Evolutionary conservation across 2,329 filamentous ascomycete species (phyloP).

Genomic region (Aspergillus sp.): DNA sequence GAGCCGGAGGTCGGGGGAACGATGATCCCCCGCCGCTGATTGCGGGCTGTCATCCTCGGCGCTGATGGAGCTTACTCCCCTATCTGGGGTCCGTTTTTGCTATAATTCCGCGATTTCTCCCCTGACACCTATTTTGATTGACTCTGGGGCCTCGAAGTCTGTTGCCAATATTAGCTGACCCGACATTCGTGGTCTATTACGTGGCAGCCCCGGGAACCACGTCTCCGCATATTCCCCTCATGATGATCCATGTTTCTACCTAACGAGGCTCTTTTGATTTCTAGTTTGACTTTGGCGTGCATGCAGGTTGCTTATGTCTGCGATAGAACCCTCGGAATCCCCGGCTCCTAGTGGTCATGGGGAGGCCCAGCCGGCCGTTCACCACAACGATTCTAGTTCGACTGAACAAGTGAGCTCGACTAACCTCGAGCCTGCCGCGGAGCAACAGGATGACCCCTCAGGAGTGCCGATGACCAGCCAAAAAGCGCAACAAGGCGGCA

Average conservation of each 20-base stretch:
- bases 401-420: conserved; percentile 25
- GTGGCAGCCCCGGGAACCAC: conserved; percentile 9
- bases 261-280: conserved; percentile 17
- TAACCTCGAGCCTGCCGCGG: conserved; percentile 19
- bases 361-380: conserved; percentile 23
- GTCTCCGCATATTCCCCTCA: conserved; percentile 18
- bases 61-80: conserved; percentile 42
- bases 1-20: conserved; percentile 33
- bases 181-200: conserved; percentile 1
- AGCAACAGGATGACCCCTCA: conserved; percentile 25
- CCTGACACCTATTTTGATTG: neutral
- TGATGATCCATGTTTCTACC: conserved; percentile 29
- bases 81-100: neutral
- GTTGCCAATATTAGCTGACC: neutral
- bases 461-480: conserved; percentile 6
- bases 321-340: conserved; percentile 30
- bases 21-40: conserved; percentile 32
- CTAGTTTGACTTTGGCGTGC: conserved; percentile 20
- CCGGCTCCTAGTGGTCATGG: conserved; percentile 27
- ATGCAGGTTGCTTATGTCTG: conserved; percentile 50
- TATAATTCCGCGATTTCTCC: neutral
- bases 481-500: conserved; percentile 17
- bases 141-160: neutral
- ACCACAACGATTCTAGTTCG: conserved; percentile 23
- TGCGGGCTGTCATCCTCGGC: conserved; percentile 52